Base-by-base conservation (phyloP, 2,329 filamentous ascomycete species). In the Fonsecaea erecta region DNA sequence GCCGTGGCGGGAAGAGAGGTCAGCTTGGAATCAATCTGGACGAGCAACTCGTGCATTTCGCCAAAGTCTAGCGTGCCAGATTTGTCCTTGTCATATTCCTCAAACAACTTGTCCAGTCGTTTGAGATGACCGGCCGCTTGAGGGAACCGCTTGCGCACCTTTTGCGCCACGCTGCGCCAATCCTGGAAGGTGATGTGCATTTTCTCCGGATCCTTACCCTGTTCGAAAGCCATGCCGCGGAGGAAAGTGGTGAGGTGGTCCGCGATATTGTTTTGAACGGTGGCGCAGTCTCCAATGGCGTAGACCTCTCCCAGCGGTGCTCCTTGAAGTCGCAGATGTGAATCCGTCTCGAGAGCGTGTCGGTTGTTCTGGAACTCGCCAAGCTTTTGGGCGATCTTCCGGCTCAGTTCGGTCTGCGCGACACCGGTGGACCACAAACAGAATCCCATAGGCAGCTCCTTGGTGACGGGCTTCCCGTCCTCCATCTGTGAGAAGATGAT, bases 381-480 rank as follows among this genome's bases (percentile, higher is more conserved):
- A 2, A 99, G 86, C 72, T 92, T 91, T n/a, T 85, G 81, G 2
- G 93, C 89, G 30, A 99, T 80, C 18, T 82, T 89, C 77, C 92
- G 86, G 75, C 87, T 90, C 70, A 99, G 88, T 28, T 90, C 85
- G 3, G 92, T 91, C 75, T 96, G 95, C 0, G 93, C 80, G 35
- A 99, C 94, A 67, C 95, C 95, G 0, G 95, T 99, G 0, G 95
- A 98, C 95, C 95, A 99, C 14, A 99, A 83, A 73, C 95, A 98
- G 81, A 99, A 97, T 30, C 93, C 95, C 83, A 92, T 93, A 0
- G 95, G 94, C 0, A 99, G 86, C 73, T 99, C 95, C 77, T 99
- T 99, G 26, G 88, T 90, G n/a, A 97, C 73, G 0, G 88, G 78
- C 32, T 87, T 86, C 51, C 92, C 93, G 60, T 92, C 82, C 2